These are phyloP conservation scores for Ophiostoma ulmi DNA, from an alignment of 2,329 filamentous ascomycete species.

Conservation along the genomic window DNA sequence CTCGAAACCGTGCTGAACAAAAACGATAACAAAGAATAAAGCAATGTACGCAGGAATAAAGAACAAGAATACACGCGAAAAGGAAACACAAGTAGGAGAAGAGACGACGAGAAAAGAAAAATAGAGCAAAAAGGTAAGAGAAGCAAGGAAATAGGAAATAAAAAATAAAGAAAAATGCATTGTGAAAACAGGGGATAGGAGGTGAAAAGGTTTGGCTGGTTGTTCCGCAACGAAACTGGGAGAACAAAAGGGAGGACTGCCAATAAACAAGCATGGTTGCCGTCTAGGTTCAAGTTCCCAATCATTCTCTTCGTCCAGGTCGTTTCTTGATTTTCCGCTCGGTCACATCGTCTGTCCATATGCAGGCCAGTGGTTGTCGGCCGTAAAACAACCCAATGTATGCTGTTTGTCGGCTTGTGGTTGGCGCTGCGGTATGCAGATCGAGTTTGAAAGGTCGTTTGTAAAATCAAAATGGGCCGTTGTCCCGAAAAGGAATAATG, in stretches of 20 bases:
- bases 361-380: not conserved
- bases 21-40: slow-evolving; percentile 11
- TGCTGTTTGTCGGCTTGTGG: not conserved
- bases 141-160: not conserved
- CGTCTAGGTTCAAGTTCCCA: not conserved
- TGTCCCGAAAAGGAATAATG: not conserved
- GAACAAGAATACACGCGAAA: not conserved
- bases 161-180: not conserved
- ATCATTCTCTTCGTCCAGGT: slow-evolving; percentile 7
- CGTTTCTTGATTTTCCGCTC: slow-evolving; percentile 2
- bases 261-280: not conserved
- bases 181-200: not conserved
- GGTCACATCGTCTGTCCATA: not conserved
- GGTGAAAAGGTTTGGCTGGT: not conserved
- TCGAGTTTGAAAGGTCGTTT: not conserved
- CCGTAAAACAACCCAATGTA: not conserved
- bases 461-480: not conserved
- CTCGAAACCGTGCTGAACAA: slow-evolving; percentile 16
- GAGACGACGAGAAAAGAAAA: not conserved
- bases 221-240: slow-evolving; percentile 15
- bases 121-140: not conserved
- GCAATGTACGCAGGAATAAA: not conserved
- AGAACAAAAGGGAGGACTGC: not conserved
- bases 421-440: not conserved
- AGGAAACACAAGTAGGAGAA: slow-evolving; percentile 7